Conservation (phyloP, 2,329 filamentous ascomycete species). For the Botryotinia globosa region DNA sequence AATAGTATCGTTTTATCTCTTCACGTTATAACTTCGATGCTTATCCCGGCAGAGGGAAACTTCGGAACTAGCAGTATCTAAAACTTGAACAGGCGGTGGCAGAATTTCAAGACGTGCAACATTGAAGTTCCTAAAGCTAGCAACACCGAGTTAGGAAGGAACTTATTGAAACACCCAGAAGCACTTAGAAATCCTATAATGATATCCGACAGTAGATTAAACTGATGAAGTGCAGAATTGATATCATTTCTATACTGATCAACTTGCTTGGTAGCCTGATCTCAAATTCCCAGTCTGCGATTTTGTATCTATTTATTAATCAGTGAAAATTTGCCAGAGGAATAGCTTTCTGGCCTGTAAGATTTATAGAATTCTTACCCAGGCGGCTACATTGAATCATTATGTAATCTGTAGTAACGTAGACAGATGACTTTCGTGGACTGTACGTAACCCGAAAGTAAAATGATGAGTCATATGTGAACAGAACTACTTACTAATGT, state of each 20-base stretch:
- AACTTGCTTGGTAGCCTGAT: neutral
- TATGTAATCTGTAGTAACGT: neutral
- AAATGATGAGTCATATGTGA: neutral
- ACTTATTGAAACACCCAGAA: neutral
- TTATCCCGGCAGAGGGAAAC: neutral
- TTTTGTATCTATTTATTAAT: neutral
- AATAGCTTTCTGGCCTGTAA: neutral
- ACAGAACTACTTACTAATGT: neutral
- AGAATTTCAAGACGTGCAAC: neutral
- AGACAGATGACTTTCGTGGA: neutral
- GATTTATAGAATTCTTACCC: fast-evolving
- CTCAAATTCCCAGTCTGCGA: neutral
- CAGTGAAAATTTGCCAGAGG: neutral
- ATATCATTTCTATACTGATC: neutral
- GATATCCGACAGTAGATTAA: neutral
- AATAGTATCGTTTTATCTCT: neutral
- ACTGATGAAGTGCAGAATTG: neutral
- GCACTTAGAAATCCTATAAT: neutral
- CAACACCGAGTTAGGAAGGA: neutral
- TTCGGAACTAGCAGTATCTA: neutral
- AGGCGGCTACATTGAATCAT: neutral
- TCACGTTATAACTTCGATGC: neutral
- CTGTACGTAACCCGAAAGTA: neutral
- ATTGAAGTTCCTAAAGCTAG: neutral
- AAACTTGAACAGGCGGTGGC: neutral